Conservation (phyloP, 1,284 basidiomycete species). For the Trichosporon sp. region DNA sequence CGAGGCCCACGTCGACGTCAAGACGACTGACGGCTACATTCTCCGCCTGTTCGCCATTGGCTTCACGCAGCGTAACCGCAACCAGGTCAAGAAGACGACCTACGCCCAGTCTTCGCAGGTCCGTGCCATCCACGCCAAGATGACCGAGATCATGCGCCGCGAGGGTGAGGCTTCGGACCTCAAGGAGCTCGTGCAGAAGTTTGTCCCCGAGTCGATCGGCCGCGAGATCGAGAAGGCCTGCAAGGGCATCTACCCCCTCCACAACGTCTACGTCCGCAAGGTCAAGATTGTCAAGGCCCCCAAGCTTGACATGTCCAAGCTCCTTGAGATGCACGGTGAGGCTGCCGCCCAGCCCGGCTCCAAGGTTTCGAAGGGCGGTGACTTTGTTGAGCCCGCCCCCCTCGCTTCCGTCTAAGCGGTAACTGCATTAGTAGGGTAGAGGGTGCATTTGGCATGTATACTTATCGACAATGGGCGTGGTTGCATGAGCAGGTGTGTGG, state of each 20-base stretch:
- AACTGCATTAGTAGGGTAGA: conserved; percentile 19
- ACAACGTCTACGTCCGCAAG: conserved; percentile 95
- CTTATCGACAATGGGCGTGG: conserved; percentile 19
- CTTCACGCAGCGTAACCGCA: conserved; percentile 95
- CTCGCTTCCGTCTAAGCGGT: conserved; percentile 47
- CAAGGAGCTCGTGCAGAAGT: conserved; percentile 98
- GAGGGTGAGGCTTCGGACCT: conserved; percentile 93
- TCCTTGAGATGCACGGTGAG: conserved; percentile 93
- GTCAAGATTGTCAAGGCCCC: conserved; percentile 94
- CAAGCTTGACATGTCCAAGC: conserved; percentile 91
- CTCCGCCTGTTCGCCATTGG: conserved; percentile 98
- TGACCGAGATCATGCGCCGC: conserved; percentile 99
- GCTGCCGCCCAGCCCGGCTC: conserved; percentile 62
- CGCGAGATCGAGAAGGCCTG: conserved; percentile 99
- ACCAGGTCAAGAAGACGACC: conserved; percentile 98
- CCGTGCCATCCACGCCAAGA: conserved; percentile 97
- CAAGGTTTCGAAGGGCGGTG: conserved; percentile 46
- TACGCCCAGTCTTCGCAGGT: conserved; percentile 95
- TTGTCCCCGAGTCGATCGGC: conserved; percentile 97
- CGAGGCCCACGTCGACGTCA: conserved; percentile 97
- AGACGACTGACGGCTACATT: conserved; percentile 99
- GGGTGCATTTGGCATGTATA: conserved; percentile 36
- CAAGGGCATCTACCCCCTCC: conserved; percentile 38
- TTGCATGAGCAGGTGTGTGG: too few relatives aligned
- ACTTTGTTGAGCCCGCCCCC: conserved; percentile 49